Evolutionary conservation across 805 yeast species (phyloP).

Genomic region (Jamesozyma lodderae): DNA sequence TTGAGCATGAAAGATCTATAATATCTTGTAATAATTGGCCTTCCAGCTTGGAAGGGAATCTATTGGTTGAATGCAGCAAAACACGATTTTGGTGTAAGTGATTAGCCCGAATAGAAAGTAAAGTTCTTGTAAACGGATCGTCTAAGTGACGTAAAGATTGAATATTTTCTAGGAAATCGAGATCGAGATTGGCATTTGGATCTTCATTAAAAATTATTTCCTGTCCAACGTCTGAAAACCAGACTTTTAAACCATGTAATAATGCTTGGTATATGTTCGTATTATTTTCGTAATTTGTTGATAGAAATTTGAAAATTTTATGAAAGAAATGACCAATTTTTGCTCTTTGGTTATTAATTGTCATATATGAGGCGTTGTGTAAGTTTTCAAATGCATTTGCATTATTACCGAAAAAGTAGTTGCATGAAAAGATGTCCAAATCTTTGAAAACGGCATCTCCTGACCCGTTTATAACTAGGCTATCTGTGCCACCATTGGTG

Average conservation of each 20-base stretch:
- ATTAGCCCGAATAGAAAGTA: slow-evolving; percentile 64
- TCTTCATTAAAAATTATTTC: slow-evolving; percentile 54
- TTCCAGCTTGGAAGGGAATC: slow-evolving; percentile 62
- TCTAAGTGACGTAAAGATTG: slow-evolving; percentile 55
- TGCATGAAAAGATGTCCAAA: slow-evolving; percentile 51
- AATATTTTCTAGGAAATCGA: slow-evolving; percentile 46
- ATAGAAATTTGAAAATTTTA: slow-evolving; percentile 40
- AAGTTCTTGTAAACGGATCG: slow-evolving; percentile 68
- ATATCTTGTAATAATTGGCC: slow-evolving; percentile 55
- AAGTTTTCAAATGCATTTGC: slow-evolving; percentile 37
- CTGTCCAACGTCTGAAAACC: slow-evolving; percentile 74
- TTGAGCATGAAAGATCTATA: slow-evolving; percentile 53
- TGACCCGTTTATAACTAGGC: not conserved
- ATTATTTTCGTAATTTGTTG: slow-evolving; percentile 48
- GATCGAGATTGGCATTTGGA: slow-evolving; percentile 45
- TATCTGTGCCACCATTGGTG: not conserved
- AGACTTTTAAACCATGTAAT: slow-evolving; percentile 57
- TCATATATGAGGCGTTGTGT: slow-evolving; percentile 35
- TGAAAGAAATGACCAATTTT: slow-evolving; percentile 59
- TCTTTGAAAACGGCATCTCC: slow-evolving; percentile 36
- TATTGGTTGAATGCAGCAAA: slow-evolving; percentile 58
- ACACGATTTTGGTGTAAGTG: slow-evolving; percentile 69
- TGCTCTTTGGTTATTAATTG: slow-evolving; percentile 53
- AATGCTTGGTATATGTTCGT: slow-evolving; percentile 53
- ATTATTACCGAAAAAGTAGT: slow-evolving; percentile 54